Base-by-base conservation (phyloP, 371 early-diverging fungal species). In the Saksenaea vasiformis region DNA sequence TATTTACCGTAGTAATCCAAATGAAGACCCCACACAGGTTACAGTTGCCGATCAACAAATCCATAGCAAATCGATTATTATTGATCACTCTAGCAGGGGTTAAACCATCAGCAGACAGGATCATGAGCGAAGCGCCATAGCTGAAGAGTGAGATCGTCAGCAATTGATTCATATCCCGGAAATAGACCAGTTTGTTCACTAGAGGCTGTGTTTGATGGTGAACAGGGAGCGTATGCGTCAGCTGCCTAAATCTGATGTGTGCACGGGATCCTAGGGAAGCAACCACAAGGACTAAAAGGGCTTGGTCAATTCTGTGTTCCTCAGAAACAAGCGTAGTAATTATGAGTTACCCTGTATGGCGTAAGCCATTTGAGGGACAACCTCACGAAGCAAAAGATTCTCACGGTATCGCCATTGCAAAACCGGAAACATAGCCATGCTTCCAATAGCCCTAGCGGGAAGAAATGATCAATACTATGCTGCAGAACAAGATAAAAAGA, bases 131-230 rank as follows among this genome's bases (percentile, higher is more conserved):
- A 1, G 56, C 19, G 3, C 75, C 73, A 27, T 69, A 76, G 10
- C 69, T 34, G 53, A 73, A 68, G 5, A 84, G 63, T 26, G 68
- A 31, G 5, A 59, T 19, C 0, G 79, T 79, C 26, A 82, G 54
- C n/a, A 79, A 67, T 26, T 66, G 43, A 54, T 82, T 84, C 79
- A 84, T 79, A 19, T 82, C 79, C 56, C 72, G 79, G 44, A 84
- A 84, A 41, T 84, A 84, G 0, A 57, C 31, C 3, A 82, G 60
- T 37, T 81, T 82, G n/a, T 68, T 71, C 9, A 71, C 65, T 24
- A 27, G 56, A 22, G 54, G 47, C 51, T 8, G 57, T 57, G 56
- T 39, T 58, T 35, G 51, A 17, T 22, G n/a, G n/a, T 47, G 1
- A 22, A 19, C 44, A 36, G 17, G 38, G 54, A 5, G 68, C 54